phyloP scores from a whole-genome alignment of 2,329 filamentous ascomycete species.

The Paramyrothecium sp. region DNA sequence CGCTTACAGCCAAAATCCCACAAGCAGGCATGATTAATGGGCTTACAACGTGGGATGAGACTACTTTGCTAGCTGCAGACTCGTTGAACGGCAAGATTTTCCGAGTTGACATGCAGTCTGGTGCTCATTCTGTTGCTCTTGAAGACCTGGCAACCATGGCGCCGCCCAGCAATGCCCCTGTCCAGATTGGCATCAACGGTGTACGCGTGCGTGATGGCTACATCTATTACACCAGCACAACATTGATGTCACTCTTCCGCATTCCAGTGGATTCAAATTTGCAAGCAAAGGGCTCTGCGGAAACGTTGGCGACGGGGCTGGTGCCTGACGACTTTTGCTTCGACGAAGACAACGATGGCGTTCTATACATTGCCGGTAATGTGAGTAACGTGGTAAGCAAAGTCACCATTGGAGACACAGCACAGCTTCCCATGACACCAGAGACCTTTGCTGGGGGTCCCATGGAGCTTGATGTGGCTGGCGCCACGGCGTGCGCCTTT shows the following conservation, averaged over 20 bases:
- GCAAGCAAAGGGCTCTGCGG: constrained; percentile 6
- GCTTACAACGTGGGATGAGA: constrained; percentile 15
- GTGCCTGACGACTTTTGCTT: constrained; percentile 15
- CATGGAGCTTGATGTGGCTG: constrained; percentile 8
- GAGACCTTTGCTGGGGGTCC: constrained; percentile 9
- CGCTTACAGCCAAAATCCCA: neutral
- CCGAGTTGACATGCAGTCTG: constrained; percentile 10
- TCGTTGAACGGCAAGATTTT: constrained; percentile 15
- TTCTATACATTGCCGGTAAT: constrained; percentile 16
- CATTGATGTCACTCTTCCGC: constrained; percentile 12
- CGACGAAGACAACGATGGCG: constrained; percentile 9
- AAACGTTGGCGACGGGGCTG: constrained; percentile 11
- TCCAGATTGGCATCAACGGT: constrained; percentile 15
- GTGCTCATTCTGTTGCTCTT: constrained; percentile 9
- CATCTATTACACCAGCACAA: constrained; percentile 14
- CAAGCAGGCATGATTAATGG: constrained; percentile 15
- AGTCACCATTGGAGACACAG: constrained; percentile 1
- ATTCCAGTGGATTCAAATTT: constrained; percentile 10
- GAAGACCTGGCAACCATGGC: constrained; percentile 13
- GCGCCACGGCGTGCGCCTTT: constrained; percentile 14
- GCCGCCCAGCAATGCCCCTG: constrained; percentile 6
- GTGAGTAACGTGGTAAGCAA: constrained; percentile 12
- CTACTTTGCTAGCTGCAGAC: constrained; percentile 14
- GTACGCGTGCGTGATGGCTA: constrained; percentile 17
- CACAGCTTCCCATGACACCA: neutral